Evolutionary conservation across 2,329 filamentous ascomycete genomes (phyloP).

Genomic region (Ceratocystis eucalypticola): DNA sequence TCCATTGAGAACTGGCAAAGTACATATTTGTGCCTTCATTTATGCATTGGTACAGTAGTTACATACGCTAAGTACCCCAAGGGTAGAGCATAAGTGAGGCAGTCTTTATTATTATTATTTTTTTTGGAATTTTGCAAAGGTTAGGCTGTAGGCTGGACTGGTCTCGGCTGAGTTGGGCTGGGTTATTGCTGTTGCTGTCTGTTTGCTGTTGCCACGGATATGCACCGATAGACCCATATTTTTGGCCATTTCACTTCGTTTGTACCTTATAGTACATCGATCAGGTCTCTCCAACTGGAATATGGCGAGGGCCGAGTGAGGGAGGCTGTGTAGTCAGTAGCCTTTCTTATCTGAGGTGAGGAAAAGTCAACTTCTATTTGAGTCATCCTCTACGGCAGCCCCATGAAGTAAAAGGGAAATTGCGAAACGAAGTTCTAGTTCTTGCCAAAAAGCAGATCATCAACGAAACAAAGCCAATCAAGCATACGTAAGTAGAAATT

Average conservation of each 20-base stretch:
- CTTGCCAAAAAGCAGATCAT: not conserved
- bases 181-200: not conserved
- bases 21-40: not conserved
- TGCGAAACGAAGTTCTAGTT: not conserved
- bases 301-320: not conserved
- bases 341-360: not conserved
- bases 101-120: no score
- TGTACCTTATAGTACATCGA: not conserved
- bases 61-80: no score
- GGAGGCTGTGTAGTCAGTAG: not conserved
- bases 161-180: not conserved
- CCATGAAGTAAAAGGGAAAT: not conserved
- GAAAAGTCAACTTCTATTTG: not conserved
- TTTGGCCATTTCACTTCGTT: not conserved
- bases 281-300: not conserved
- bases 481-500: no score
- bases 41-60: not conserved
- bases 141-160: not conserved
- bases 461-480: no score
- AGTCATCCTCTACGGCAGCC: not conserved
- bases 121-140: not conserved
- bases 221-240: not conserved
- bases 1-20: not conserved
- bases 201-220: constrained; percentile 5
- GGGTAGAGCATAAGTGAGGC: not conserved